These are phyloP conservation scores for Ogataea zsoltii DNA, from an alignment of 805 yeast genomes.

Conservation along the genomic window DNA sequence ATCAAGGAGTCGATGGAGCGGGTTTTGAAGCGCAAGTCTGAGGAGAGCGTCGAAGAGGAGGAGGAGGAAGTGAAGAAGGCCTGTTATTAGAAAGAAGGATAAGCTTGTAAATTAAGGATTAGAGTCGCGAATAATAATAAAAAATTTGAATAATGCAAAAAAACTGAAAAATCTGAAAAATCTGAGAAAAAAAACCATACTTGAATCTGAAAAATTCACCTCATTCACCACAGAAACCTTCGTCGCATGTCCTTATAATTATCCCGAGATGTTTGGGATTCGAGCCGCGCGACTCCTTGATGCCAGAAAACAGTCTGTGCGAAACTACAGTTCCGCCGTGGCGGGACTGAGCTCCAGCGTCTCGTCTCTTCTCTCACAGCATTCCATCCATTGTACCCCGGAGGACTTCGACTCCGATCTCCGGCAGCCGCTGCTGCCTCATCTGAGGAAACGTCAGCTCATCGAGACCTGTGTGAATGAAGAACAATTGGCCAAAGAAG, in stretches of 20 bases:
- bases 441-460: conserved; percentile 48
- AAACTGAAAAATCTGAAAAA: neutral
- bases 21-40: conserved; percentile 16
- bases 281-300: no score
- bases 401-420: conserved; percentile 33
- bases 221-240: no score
- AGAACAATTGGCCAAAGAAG: conserved; percentile 25
- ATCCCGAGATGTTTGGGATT: no score
- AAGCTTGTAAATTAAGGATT: neutral
- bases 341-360: no score
- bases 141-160: neutral
- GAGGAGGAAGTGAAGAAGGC: neutral
- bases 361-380: no score
- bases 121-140: neutral
- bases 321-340: no score
- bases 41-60: neutral
- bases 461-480: conserved; percentile 43
- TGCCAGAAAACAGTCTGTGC: no score
- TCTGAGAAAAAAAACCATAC: no score
- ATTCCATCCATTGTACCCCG: conserved; percentile 15
- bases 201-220: no score
- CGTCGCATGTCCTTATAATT: no score
- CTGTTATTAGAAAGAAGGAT: neutral
- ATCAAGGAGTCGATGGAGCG: conserved; percentile 25
- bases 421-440: conserved; percentile 39